Conservation (phyloP, 352 stramenopile genomes). For the Globisporangium middletonii region DNA sequence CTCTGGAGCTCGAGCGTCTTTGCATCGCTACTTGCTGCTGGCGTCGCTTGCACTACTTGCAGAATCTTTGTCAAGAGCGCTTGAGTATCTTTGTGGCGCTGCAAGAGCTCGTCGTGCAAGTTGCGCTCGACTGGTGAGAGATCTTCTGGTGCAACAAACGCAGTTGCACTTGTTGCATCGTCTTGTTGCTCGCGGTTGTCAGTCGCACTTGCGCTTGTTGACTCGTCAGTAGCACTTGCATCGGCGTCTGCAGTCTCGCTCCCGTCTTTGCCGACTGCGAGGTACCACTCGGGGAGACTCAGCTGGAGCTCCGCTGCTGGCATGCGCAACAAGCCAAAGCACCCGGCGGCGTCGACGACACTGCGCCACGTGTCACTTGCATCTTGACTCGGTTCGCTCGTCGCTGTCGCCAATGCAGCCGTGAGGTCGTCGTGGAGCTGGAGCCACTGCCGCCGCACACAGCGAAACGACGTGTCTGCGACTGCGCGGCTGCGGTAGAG, state of each 20-base stretch:
- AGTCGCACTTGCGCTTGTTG: constrained; percentile 6
- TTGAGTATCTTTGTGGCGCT: constrained; percentile 23
- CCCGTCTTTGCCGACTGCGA: constrained; percentile 43
- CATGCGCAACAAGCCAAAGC: constrained; percentile 38
- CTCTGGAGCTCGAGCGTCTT: constrained; percentile 44
- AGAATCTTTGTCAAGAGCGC: constrained; percentile 35
- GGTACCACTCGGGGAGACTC: constrained; percentile 66
- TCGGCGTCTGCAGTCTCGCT: constrained; percentile 22
- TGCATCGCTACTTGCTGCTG: constrained; percentile 10
- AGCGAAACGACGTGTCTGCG: constrained; percentile 42
- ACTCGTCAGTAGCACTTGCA: neutral
- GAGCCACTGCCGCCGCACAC: constrained; percentile 55
- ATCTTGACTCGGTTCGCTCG: constrained; percentile 1
- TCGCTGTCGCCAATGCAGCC: constrained; percentile 14
- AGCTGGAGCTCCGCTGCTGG: constrained; percentile 37
- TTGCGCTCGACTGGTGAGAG: constrained; percentile 37
- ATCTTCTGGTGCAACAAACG: constrained; percentile 26
- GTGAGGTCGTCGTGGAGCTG: constrained; percentile 60
- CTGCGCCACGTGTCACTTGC: constrained; percentile 27
- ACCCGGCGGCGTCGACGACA: constrained; percentile 28
- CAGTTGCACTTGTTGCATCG: neutral
- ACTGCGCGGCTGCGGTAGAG: constrained; percentile 53
- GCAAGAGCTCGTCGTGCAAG: constrained; percentile 33
- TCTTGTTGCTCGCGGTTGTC: constrained; percentile 9
- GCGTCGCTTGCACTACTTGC: constrained; percentile 12